Percentiles rank a stretch among this genome's conserved stretches.
These are phyloP conservation scores for Glutinoglossum americanum DNA, from an alignment of 495 filamentous ascomycete genomes.

Conservation along the genomic window DNA sequence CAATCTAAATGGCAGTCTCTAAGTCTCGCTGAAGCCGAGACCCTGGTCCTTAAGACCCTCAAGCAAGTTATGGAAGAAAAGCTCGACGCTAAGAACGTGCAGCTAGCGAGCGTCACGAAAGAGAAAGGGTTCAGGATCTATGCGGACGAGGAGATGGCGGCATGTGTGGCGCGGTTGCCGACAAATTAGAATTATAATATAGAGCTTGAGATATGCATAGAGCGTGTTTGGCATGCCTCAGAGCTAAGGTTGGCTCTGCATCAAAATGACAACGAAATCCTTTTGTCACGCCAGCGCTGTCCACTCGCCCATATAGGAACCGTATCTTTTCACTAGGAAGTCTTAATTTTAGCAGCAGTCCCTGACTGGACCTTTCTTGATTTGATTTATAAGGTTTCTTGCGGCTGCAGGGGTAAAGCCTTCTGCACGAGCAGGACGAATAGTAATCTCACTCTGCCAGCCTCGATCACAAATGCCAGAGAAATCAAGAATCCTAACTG, in stretches of 20 bases:
- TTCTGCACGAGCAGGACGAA: no score
- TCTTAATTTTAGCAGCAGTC: no score
- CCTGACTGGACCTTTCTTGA: no score
- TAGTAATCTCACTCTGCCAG: no score
- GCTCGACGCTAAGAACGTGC: conserved; percentile 93
- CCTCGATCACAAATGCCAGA: not conserved
- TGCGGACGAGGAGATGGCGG: conserved; percentile 85
- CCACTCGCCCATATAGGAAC: no score
- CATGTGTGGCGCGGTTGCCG: conserved; percentile 55
- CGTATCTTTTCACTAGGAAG: no score
- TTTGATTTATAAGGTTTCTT: no score
- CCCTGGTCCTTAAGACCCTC: conserved; percentile 85
- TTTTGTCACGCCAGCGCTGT: no score
- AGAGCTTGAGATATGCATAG: not conserved
- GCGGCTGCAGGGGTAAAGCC: no score
- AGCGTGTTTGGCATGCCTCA: not conserved
- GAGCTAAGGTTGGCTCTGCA: not conserved
- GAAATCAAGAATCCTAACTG: not conserved
- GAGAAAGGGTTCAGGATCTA: conserved; percentile 96
- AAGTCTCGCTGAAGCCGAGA: conserved; percentile 81
- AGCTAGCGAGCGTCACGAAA: conserved; percentile 92
- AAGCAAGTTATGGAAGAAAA: conserved; percentile 99
- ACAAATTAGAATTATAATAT: conserved; percentile 17
- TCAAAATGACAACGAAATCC: not conserved
- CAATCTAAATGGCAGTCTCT: conserved; percentile 33